Percentiles rank a stretch among this genome's conserved stretches.
Conservation (phyloP, 768 basidiomycete genomes). For the Kwoniella europaea region DNA sequence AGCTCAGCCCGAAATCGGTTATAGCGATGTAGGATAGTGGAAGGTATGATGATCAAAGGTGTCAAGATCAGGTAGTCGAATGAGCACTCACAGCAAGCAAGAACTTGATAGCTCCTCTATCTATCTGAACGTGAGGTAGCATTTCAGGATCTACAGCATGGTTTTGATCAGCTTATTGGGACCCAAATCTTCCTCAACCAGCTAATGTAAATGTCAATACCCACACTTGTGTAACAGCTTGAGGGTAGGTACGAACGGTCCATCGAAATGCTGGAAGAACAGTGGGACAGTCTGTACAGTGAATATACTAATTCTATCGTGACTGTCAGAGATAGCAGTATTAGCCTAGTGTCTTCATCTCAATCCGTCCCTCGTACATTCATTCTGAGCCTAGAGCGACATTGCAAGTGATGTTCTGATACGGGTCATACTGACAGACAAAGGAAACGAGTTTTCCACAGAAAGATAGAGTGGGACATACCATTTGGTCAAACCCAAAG, state of each 20-base stretch:
- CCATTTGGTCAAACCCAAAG: constrained; percentile 92
- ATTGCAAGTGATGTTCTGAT: constrained; percentile 62
- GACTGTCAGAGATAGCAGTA: constrained; percentile 62
- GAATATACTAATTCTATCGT: constrained; percentile 93
- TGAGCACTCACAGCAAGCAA: constrained; percentile 70
- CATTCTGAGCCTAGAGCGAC: too few relatives aligned
- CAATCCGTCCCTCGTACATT: too few relatives aligned
- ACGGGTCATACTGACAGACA: constrained; percentile 80
- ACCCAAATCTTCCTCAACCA: not conserved
- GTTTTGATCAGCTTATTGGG: not conserved
- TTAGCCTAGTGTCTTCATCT: too few relatives aligned
- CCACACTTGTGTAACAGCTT: constrained; percentile 88
- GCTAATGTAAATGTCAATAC: constrained; percentile 31
- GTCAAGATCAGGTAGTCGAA: not conserved
- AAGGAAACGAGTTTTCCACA: constrained; percentile 79
- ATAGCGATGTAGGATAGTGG: not conserved
- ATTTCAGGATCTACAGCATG: constrained; percentile 77
- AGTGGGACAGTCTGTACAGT: constrained; percentile 83
- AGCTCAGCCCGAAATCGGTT: too few relatives aligned
- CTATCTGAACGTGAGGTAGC: constrained; percentile 83
- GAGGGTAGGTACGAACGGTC: constrained; percentile 86
- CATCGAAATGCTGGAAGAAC: constrained; percentile 96
- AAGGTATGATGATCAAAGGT: too few relatives aligned
- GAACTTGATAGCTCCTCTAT: constrained; percentile 97
- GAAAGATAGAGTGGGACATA: constrained; percentile 56